Base-by-base conservation (phyloP, 306 rosid species). In the Albizia julibrissin region DNA sequence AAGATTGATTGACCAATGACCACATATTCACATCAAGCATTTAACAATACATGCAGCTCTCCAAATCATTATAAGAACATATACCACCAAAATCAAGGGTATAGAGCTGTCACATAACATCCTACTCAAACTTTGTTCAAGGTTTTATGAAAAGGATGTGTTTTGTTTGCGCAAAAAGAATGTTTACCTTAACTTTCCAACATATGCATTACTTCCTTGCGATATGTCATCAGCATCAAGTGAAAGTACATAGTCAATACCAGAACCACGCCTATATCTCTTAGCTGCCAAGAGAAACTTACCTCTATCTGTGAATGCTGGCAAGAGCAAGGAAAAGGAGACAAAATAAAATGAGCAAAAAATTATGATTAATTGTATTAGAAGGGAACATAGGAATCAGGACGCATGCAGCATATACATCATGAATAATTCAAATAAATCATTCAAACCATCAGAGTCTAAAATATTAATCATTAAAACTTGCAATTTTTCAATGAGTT, bases 161-260 rank as follows among this genome's bases (percentile, higher is more conserved):
- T 72, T 62, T 33, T 76, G 44, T 84, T 79, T 88, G 84, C 18
- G 42, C 26, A n/a, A 49, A 31, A 78, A 76, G 46, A 87, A 70
- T 76, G 6, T 80, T 87, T 89, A 93, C 99, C 97, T 92, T 82
- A 96, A 81, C 88, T 93, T 96, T 80, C 99, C 99, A 77, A 96
- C 87, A 81, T 93, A 93, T 47, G 99, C 99, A 83, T 94, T 96
- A 88, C 97, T 93, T 85, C 97, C 98, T 89, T 93, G 99, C 54
- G 97, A 94, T 50, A 93, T 69, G 85, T 92, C 99, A 78, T 91
- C 95, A 26, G 93, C 94, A 83, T 91, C 98, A 16, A 96, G 98
- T 13, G 99, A 96, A 81, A 96, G 91, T 84, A 92, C 89, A 86
- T 92, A 96, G 79, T 91, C 99, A 1, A 86, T 88, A 77, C 94